A percentile compares a stretch with the other conserved stretches of the same genome.
Evolutionary conservation across 2,329 filamentous ascomycete species (phyloP).

Genomic region (Verticillium dahliae): DNA sequence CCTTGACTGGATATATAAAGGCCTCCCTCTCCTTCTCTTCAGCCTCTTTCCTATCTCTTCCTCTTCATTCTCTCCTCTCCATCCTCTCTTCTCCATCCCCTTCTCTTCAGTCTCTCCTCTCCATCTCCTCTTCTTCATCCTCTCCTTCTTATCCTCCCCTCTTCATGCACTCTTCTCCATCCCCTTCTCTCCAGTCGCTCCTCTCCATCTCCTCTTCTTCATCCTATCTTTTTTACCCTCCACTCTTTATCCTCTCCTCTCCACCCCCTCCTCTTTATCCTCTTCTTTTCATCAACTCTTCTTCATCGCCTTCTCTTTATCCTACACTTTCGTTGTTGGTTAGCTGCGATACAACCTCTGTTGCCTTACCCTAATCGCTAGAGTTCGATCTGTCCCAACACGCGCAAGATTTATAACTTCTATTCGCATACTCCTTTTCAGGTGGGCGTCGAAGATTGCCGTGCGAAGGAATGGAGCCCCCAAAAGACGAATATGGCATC

Average conservation of each 20-base stretch:
- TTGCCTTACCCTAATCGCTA: neutral
- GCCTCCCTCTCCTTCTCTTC: neutral
- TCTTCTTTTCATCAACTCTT: neutral
- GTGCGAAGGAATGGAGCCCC: neutral
- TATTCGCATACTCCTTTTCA: neutral
- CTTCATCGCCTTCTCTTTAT: neutral
- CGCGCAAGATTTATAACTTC: neutral
- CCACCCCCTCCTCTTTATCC: neutral
- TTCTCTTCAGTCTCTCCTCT: neutral
- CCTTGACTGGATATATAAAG: neutral
- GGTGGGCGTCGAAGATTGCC: neutral
- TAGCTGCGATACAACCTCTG: neutral
- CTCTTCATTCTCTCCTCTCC: too few relatives aligned
- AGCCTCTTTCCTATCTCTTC: neutral
- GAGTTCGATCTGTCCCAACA: neutral
- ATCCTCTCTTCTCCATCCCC: neutral
- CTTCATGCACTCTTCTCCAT: too few relatives aligned
- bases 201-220: too few relatives aligned
- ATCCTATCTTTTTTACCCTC: too few relatives aligned
- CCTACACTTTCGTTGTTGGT: neutral
- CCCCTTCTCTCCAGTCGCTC: too few relatives aligned
- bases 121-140: neutral
- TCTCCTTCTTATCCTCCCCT: too few relatives aligned
- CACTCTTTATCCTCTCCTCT: neutral
- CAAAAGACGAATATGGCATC: neutral